A percentile compares a stretch with the other conserved stretches of the same genome.
Conservation (phyloP, 2,329 filamentous ascomycete species). For the Leptographium radiaticola region DNA sequence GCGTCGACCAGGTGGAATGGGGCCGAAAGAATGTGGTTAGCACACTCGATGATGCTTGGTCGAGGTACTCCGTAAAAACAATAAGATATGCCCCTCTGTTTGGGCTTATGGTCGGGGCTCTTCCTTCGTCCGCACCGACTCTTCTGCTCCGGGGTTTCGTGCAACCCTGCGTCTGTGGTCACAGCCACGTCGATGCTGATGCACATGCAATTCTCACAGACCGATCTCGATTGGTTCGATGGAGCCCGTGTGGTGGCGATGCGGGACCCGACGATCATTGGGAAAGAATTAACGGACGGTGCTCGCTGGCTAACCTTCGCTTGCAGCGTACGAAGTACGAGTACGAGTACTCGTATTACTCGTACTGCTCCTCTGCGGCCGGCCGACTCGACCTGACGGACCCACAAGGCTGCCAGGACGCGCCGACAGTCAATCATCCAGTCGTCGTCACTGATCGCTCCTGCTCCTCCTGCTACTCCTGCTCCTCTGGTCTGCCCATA, state of each 20-base stretch:
- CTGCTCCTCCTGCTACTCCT: too few species aligned
- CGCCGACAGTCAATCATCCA: too few species aligned
- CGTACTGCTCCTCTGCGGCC: too few species aligned
- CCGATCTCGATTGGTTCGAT: slow-evolving; percentile 1
- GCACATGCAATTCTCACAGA: neutral
- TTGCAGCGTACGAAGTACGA: neutral
- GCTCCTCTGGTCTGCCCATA: too few species aligned
- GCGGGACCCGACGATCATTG: neutral
- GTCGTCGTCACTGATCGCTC: too few species aligned
- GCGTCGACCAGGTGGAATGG: neutral
- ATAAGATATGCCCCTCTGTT: too few species aligned
- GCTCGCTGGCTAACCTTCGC: neutral
- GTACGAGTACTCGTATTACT: neutral
- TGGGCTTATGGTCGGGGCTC: too few species aligned
- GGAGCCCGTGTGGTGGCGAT: neutral
- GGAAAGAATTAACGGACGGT: neutral
- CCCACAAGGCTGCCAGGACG: too few species aligned
- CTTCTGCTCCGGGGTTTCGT: neutral
- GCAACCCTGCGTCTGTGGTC: neutral
- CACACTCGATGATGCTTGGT: too few species aligned
- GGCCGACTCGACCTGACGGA: too few species aligned
- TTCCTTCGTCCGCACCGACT: neutral
- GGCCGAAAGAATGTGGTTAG: neutral
- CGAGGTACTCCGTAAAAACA: too few species aligned
- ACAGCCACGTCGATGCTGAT: neutral